A percentile compares a stretch with the other conserved stretches of the same genome.
Conservation (phyloP, 75 land plant genomes). For the Pinus taeda region DNA sequence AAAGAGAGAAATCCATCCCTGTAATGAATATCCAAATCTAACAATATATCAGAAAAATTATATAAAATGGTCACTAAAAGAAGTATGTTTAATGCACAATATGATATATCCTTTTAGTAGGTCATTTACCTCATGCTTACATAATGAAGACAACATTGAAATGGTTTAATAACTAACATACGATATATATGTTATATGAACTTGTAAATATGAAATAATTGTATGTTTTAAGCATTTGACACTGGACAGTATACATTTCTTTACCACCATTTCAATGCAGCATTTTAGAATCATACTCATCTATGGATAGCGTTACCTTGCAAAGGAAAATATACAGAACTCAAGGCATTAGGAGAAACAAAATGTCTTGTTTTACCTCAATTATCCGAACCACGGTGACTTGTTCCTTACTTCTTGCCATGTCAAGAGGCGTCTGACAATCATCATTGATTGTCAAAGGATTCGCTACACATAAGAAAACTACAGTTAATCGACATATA, state of each 20-base stretch:
- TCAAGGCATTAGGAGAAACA: background rate
- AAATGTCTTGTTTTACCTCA: conserved; percentile 51
- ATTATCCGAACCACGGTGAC: conserved; percentile 81
- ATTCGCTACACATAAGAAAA: conserved; percentile 60
- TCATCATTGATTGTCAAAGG: conserved; percentile 76
- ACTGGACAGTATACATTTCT: background rate
- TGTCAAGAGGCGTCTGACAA: conserved; percentile 78
- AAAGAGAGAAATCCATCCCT: conserved; percentile 70
- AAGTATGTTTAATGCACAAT: background rate
- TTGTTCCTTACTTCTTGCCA: conserved; percentile 77
- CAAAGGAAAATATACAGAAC: background rate
- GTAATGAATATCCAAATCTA: conserved; percentile 1
- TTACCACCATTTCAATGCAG: background rate
- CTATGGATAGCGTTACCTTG: background rate
- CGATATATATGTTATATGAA: background rate
- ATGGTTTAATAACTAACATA: background rate
- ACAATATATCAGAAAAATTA: background rate
- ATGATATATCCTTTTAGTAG: too few relatives aligned
- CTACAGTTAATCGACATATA: background rate
- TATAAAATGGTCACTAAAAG: background rate
- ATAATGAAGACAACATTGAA: background rate
- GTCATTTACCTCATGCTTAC: background rate
- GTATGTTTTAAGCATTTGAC: too few relatives aligned
- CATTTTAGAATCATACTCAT: background rate
- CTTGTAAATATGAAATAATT: background rate